Conservation (phyloP, 371 early-diverging fungal genomes). For the Mucor indicus region DNA sequence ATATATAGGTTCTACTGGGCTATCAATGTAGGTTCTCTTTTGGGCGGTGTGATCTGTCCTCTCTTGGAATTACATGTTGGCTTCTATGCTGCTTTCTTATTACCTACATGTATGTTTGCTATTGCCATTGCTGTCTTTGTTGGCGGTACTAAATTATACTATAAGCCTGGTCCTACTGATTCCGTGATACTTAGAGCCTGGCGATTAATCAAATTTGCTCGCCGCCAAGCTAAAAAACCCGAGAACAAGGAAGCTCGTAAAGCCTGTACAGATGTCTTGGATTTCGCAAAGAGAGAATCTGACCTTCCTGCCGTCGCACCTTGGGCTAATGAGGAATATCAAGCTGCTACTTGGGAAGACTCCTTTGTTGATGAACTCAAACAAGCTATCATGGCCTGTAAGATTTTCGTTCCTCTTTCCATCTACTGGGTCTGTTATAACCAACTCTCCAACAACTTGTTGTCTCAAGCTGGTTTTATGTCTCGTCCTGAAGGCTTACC, state of each 20-base stretch:
- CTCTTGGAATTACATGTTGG: slow-evolving; percentile 36
- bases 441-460: slow-evolving; percentile 68
- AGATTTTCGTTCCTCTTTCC: slow-evolving; percentile 64
- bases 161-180: slow-evolving; percentile 54
- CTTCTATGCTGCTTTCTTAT: slow-evolving; percentile 56
- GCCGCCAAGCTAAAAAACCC: slow-evolving; percentile 27
- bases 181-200: slow-evolving; percentile 54
- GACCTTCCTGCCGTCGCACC: slow-evolving; percentile 30
- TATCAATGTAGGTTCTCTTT: slow-evolving; percentile 74
- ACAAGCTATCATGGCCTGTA: slow-evolving; percentile 62
- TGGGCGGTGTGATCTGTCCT: slow-evolving; percentile 60
- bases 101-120: slow-evolving; percentile 66
- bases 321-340: slow-evolving; percentile 47
- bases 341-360: slow-evolving; percentile 52
- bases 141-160: slow-evolving; percentile 52
- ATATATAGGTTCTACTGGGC: slow-evolving; percentile 71
- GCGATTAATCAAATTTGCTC: slow-evolving; percentile 45
- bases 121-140: slow-evolving; percentile 57
- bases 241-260: slow-evolving; percentile 30
- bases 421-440: slow-evolving; percentile 77
- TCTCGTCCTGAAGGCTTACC: slow-evolving; percentile 49
- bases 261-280: slow-evolving; percentile 27
- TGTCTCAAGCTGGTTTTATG: slow-evolving; percentile 69
- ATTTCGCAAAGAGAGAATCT: slow-evolving; percentile 53
- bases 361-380: slow-evolving; percentile 65